Conservation (phyloP, 106 monocot species). For the Dendrobium catenatum region DNA sequence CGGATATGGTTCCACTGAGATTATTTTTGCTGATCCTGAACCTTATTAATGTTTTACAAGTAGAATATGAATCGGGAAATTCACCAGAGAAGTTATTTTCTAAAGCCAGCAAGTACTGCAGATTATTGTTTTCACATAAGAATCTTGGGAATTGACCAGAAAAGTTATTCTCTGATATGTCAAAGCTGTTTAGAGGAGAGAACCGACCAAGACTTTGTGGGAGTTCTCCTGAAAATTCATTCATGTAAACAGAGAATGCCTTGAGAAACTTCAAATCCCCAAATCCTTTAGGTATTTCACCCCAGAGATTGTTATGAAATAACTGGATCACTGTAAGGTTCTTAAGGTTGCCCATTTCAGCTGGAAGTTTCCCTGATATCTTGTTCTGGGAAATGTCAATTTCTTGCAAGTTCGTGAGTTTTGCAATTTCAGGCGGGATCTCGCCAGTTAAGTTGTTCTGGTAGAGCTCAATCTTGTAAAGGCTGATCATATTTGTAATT, state of each 20-base stretch:
- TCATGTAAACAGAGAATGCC: slow-evolving; percentile 60
- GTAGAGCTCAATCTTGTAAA: slow-evolving; percentile 75
- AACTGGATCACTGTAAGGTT: slow-evolving; percentile 58
- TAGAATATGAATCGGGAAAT: slow-evolving; percentile 51
- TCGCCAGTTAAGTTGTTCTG: slow-evolving; percentile 61
- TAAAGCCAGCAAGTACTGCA: slow-evolving; percentile 58
- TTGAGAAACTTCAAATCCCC: slow-evolving; percentile 40
- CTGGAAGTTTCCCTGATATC: slow-evolving; percentile 49
- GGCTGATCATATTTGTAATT: slow-evolving; percentile 43
- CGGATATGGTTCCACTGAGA: slow-evolving; percentile 43
- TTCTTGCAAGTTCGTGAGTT: slow-evolving; percentile 41
- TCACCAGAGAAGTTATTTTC: slow-evolving; percentile 73
- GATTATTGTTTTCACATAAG: slow-evolving; percentile 51
- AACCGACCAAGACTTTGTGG: slow-evolving; percentile 58
- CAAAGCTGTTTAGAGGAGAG: slow-evolving; percentile 57
- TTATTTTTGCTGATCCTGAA: slow-evolving; percentile 63
- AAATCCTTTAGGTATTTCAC: slow-evolving; percentile 54
- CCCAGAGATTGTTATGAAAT: slow-evolving; percentile 54
- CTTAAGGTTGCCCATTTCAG: slow-evolving; percentile 42
- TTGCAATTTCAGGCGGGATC: slow-evolving; percentile 43
- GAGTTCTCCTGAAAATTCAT: slow-evolving; percentile 62
- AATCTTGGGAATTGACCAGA: slow-evolving; percentile 60
- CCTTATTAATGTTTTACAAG: slow-evolving; percentile 54
- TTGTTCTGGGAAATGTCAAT: slow-evolving; percentile 66
- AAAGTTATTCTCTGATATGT: slow-evolving; percentile 84